These are phyloP conservation scores for Yamadazyma spencermartinsiae DNA, from an alignment of 1,139 yeast genomes.

Conservation along the genomic window DNA sequence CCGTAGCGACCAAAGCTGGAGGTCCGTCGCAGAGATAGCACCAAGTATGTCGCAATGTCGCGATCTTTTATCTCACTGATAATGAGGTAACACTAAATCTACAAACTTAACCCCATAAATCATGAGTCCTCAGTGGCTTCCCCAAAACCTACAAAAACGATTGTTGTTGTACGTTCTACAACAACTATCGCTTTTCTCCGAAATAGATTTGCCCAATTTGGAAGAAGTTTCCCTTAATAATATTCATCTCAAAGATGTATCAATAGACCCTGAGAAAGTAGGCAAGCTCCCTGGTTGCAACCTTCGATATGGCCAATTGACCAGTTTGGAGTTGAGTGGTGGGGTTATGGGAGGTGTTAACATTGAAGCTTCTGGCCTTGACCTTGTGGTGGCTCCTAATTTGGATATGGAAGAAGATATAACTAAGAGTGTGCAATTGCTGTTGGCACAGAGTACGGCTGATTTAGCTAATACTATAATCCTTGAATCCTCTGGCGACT, in stretches of 20 bases:
- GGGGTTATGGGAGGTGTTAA: constrained; percentile 67
- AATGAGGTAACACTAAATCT: too few relatives aligned
- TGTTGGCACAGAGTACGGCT: constrained; percentile 63
- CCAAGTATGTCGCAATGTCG: too few relatives aligned
- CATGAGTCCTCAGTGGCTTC: constrained; percentile 78
- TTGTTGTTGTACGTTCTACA: constrained; percentile 76
- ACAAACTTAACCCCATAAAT: too few relatives aligned
- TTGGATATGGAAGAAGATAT: constrained; percentile 32
- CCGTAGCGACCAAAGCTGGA: too few relatives aligned
- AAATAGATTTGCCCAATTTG: constrained; percentile 74
- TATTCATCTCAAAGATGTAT: constrained; percentile 58
- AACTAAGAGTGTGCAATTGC: constrained; percentile 36
- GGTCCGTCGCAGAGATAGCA: too few relatives aligned
- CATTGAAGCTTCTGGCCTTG: constrained; percentile 57
- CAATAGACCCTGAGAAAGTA: constrained; percentile 71
- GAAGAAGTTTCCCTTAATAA: constrained; percentile 69
- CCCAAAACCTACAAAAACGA: constrained; percentile 80
- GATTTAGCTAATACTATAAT: constrained; percentile 65
- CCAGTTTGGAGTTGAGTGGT: constrained; percentile 46
- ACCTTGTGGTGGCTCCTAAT: constrained; percentile 55
- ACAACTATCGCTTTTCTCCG: constrained; percentile 81
- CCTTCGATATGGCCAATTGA: constrained; percentile 63
- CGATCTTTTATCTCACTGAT: too few relatives aligned
- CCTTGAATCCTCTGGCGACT: constrained; percentile 22
- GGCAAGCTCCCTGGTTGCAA: constrained; percentile 64